Evolutionary conservation across 208 protist genomes (phyloP), one percentile per base, ranked within the genome.

Genomic region (Crithidia thermophila): DNA sequence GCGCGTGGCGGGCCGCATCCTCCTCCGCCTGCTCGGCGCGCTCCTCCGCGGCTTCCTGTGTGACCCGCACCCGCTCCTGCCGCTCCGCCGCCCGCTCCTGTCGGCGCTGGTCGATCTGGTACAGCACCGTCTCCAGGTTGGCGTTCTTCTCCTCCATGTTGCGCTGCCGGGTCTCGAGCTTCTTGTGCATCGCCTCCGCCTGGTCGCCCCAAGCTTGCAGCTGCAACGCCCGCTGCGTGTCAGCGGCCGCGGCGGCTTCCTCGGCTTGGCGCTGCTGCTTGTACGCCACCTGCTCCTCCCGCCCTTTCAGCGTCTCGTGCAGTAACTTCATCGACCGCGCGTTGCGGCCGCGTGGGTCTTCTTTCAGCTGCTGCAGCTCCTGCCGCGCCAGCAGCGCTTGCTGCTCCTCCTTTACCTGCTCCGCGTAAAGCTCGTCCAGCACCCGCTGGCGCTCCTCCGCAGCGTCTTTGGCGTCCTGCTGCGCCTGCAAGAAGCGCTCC

Each of bases 211-310:
- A 86, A 6, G 61, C 46, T 47, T 79, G 61, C 68, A 70, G 69
- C 72, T 82, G 72, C 33, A 80, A 47, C 37, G 75, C 60, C 18
- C 72, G 70, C 47, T 62, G 55, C 66, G 78, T 64, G 18, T 46
- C 49, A 25, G 50, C 63, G 28, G 28, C 28, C 20, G 77, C 75
- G 20, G 72, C 68, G 52, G 45, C 69, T n/a, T 86, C 81, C 40
- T 77, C 65, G 14, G 57, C 55, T 59, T 75, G 75, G 23, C 67
- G 43, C 27, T 62, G 40, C 13, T 80, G 53, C 43, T 81, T 80
- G 71, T 82, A 86, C 25, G 80, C 85, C 23, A 95, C 67, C 77
- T 95, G 90, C 61, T 70, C 73, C 73, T 85, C 85, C n/a, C 87
- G 79, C 36, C 57, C 81, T 57, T 86, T 84, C 10, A 92, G 60